phyloP scores from a whole-genome alignment of 306 rosid genomes.

The Aeschynomene evenia region DNA sequence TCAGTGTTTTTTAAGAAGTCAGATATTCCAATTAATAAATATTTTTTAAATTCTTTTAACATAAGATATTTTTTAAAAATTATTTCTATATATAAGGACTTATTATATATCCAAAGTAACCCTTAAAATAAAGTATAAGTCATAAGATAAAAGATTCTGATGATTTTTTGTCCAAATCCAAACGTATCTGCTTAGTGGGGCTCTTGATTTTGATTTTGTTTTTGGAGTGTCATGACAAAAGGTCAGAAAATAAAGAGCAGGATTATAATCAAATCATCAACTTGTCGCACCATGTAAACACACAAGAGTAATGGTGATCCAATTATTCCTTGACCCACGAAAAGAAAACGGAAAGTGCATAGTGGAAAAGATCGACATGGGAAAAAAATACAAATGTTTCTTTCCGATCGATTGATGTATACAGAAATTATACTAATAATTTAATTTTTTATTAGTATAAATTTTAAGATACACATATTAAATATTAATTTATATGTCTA shows the following conservation, averaged over 20 bases:
- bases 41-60: too few species aligned
- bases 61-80: too few species aligned
- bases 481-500: too few species aligned
- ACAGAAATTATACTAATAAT: not conserved
- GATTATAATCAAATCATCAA: constrained; percentile 30
- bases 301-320: not conserved
- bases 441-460: too few species aligned
- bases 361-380: not conserved
- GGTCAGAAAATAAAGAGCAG: constrained; percentile 2
- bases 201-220: constrained; percentile 44
- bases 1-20: too few species aligned
- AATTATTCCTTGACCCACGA: constrained; percentile 8
- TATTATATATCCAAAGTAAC: too few species aligned
- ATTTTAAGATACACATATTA: too few species aligned
- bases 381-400: not conserved
- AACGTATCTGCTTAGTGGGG: constrained; percentile 40
- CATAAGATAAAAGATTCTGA: constrained; percentile 25
- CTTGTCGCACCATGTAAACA: constrained; percentile 30
- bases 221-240: constrained; percentile 34
- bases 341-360: not conserved
- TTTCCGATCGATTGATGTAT: not conserved
- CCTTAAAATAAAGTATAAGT: not conserved
- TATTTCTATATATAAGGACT: too few species aligned
- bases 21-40: too few species aligned
- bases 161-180: constrained; percentile 47